Evolutionary conservation across 768 basidiomycete genomes (phyloP), one percentile per base, ranked within the genome.

Genomic region (Boletus rex-veris): DNA sequence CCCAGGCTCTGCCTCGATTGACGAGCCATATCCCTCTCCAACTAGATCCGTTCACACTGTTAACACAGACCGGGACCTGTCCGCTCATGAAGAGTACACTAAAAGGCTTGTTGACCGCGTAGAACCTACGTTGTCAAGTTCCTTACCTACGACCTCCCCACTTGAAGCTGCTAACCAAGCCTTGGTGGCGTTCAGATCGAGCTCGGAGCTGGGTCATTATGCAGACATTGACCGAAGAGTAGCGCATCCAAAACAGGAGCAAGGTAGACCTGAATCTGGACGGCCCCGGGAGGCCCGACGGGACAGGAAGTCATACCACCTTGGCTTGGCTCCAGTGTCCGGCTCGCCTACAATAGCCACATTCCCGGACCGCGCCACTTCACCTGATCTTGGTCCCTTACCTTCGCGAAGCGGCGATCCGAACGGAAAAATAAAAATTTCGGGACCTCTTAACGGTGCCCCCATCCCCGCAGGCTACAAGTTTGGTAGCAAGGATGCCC

Each of bases 391-490:
- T 43, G 70, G 71, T 4, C 71, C 78, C 30, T 79, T 79, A 19
- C 81, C 80, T 43, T 28, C 52, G 5, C 63, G 81, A 78, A 58
- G 81, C 79, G 59, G 73, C 72, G 85, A 88, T 52, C 65, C 68
- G 26, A 77, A 77, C 45, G 76, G 78, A 26, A 88, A 86, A 67
- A 83, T 85, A 45, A 93, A 94, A 72, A 97, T 98, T 46, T 95
- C 92, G 16, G 90, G 84, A 2, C 95, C 94, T 33, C 77, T 93
- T 67, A 86, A 86, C 54, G 92, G 91, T 8, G 82, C 83, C 14
- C 90, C 87, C 40, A 89, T 96, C 36, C 93, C 93, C 5, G 80
- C 83, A 33, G 92, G 92, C 0, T 92, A 87, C 78, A 95, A 94
- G 72, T 98, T 95, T 65, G 92, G 89, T 11, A 75, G 80, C 44